Base-by-base conservation (phyloP, 1,284 basidiomycete species). In the Golubevia sp. region DNA sequence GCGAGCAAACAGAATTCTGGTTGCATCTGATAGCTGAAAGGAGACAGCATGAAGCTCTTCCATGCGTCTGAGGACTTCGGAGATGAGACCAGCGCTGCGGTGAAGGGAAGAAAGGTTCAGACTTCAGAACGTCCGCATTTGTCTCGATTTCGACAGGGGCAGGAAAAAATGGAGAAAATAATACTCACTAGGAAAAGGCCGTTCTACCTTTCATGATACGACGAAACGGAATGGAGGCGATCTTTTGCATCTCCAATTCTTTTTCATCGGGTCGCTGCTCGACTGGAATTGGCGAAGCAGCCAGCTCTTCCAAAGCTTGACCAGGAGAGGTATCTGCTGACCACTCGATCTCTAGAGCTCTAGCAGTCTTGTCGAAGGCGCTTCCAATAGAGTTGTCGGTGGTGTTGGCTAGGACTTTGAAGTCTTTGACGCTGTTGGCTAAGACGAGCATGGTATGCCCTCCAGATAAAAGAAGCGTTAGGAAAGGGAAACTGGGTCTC, bases 371-470 rank as follows among this genome's bases (percentile, higher is more conserved):
- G 53, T 83, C 80, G 38, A 80, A 80, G 1, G 77, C 74, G 53
- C 54, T 62, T 58, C 80, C 80, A 15, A 83, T 75, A 11, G 79
- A 73, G 50, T 79, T 77, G 56, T 83, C 80, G 11, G 49, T 66
- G 1, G 77, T 77, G 20, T 61, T 73, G 0, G 76, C 79, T 15
- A 83, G 62, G 2, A 83, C 66, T 18, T 60, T 49, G 60, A 77
- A 82, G 5, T 63, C 38, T 0, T 58, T 61, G 3, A 70, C 64
- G 13, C 67, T 61, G 1, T 56, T 62, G 0, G 64, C 77, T 0
- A 83, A 61, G 0, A 83, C 80, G 5, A 82, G 64, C 70, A 76
- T 67, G 0, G 79, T 80, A 56, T 83, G 80, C 2, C 80, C 80
- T 0, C 80, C 80, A 1, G 77, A 80, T 0, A 80, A 67, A n/a